phyloP scores from a whole-genome alignment of 2,329 filamentous ascomycete species.

The Penicillium sp. region DNA sequence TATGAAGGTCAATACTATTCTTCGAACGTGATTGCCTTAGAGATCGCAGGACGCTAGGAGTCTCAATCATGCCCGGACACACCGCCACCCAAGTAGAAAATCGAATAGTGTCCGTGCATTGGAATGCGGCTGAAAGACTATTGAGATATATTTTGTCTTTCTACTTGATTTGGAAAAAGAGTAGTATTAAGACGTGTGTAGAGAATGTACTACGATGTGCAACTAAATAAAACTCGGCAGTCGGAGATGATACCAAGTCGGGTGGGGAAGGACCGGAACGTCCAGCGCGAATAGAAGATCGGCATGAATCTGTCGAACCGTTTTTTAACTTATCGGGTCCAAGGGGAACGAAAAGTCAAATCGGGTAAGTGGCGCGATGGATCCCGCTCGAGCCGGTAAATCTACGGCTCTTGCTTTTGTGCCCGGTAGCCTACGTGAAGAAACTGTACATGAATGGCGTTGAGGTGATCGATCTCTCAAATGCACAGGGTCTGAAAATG shows the following conservation, averaged over 20 bases:
- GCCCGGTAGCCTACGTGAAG: background rate
- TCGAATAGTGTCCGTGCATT: background rate
- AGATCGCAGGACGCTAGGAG: constrained; percentile 7
- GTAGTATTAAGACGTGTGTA: background rate
- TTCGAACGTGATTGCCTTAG: background rate
- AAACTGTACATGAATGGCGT: background rate
- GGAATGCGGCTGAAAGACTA: constrained; percentile 5
- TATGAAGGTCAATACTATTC: background rate
- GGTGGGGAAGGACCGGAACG: constrained; percentile 3
- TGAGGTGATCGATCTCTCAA: background rate
- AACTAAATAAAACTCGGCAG: background rate
- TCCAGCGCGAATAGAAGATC: constrained; percentile 7
- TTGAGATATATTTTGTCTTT: background rate
- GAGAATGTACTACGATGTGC: background rate
- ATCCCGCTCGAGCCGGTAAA: background rate
- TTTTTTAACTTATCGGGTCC: constrained; percentile 13
- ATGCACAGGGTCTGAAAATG: background rate
- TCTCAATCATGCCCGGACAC: background rate
- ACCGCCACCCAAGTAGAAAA: constrained; percentile 2
- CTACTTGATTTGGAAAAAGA: background rate
- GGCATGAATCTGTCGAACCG: constrained; percentile 14
- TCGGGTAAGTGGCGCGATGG: constrained; percentile 8
- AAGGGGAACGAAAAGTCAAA: constrained; percentile 9
- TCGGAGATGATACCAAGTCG: constrained; percentile 2
- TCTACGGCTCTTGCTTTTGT: background rate